phyloP scores from a whole-genome alignment of 345 rosid genomes.

The Eucalyptus leucophloia region DNA sequence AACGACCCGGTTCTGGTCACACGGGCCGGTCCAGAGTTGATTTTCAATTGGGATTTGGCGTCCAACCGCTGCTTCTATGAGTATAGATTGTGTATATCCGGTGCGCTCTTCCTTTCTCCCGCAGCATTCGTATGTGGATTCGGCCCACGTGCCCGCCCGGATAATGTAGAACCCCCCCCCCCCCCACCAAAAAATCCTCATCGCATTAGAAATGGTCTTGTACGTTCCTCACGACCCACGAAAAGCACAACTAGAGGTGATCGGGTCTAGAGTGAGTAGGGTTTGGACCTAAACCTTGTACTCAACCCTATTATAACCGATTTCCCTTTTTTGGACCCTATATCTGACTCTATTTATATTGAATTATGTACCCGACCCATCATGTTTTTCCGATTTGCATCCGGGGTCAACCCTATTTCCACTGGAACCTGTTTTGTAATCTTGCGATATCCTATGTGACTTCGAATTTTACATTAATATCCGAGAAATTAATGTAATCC shows the following conservation, averaged over 20 bases:
- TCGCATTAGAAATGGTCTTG: not conserved
- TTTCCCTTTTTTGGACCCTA: too few relatives aligned
- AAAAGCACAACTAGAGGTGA: not conserved
- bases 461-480: too few relatives aligned
- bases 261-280: fast-evolving
- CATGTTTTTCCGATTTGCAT: fast-evolving
- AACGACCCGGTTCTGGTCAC: not conserved
- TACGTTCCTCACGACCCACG: not conserved
- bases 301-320: fast-evolving
- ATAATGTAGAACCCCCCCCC: not conserved
- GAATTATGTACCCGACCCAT: fast-evolving
- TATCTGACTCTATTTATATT: too few relatives aligned
- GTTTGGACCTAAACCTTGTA: fast-evolving
- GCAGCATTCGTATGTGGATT: not conserved
- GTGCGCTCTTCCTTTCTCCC: not conserved
- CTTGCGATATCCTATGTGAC: too few relatives aligned
- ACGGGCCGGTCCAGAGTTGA: not conserved
- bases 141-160: too few relatives aligned
- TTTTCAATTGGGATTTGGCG: not conserved
- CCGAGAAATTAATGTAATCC: too few relatives aligned
- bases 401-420: fast-evolving
- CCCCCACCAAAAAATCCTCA: not conserved
- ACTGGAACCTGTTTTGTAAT: too few relatives aligned
- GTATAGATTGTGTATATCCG: not conserved
- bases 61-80: not conserved